phyloP scores from a whole-genome alignment of 2,329 filamentous ascomycete genomes.

The Didymella keratinophila region DNA sequence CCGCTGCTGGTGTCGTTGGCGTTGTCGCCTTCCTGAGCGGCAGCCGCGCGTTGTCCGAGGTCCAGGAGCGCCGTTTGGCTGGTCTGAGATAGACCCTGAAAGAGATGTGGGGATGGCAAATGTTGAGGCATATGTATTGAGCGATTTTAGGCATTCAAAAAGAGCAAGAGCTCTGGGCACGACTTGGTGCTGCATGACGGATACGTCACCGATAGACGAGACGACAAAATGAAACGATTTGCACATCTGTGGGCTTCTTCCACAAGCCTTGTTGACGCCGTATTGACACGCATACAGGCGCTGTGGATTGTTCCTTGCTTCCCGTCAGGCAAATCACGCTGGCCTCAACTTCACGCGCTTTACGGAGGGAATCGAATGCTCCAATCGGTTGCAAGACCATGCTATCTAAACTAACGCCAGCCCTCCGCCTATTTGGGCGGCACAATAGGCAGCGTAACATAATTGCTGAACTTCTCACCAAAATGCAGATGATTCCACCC shows the following conservation, averaged over 20 bases:
- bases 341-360: no score
- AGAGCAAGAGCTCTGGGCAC: background rate
- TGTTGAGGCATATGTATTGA: background rate
- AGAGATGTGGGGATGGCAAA: background rate
- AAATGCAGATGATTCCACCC: slow-evolving; percentile 65
- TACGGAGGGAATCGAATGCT: no score
- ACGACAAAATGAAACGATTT: background rate
- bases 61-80: slow-evolving; percentile 84
- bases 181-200: background rate
- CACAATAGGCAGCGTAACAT: slow-evolving; percentile 62
- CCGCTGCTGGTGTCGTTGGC: slow-evolving; percentile 72
- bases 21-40: slow-evolving; percentile 83
- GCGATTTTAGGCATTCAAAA: background rate
- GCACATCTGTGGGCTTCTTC: background rate
- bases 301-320: no score
- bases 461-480: slow-evolving; percentile 59
- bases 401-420: background rate
- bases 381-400: no score
- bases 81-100: slow-evolving; percentile 63
- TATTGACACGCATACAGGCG: no score
- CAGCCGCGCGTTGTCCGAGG: slow-evolving; percentile 88
- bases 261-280: no score
- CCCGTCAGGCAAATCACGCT: no score
- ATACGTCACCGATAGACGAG: background rate
- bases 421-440: slow-evolving; percentile 51